A percentile compares a stretch with the other conserved stretches of the same genome.
phyloP scores from a whole-genome alignment of 495 filamentous ascomycete species.

The Parathielavia appendiculata region DNA sequence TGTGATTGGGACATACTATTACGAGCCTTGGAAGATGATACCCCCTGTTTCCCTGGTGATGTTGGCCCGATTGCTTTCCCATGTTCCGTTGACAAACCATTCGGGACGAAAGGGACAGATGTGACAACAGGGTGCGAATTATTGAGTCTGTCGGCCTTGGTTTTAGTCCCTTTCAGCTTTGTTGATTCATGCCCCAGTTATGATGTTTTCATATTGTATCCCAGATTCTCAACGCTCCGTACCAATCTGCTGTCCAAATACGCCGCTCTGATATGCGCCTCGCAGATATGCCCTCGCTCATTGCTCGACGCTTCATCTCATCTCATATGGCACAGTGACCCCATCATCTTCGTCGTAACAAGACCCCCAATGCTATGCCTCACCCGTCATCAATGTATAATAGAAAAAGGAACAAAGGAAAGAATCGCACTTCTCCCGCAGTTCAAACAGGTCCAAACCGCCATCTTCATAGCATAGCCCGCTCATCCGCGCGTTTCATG shows the following conservation, averaged over 20 bases:
- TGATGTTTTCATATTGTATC: neutral
- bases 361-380: too few species aligned
- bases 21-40: constrained; percentile 10
- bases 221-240: neutral
- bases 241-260: neutral
- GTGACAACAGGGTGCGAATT: too few species aligned
- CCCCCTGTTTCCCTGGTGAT: neutral
- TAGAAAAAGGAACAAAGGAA: too few species aligned
- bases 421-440: too few species aligned
- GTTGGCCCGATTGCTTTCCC: too few species aligned
- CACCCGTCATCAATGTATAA: too few species aligned
- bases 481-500: constrained; percentile 14
- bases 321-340: neutral
- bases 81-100: too few species aligned
- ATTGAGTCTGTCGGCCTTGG: too few species aligned
- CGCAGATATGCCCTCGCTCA: neutral
- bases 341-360: neutral
- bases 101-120: too few species aligned
- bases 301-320: neutral
- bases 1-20: constrained; percentile 21
- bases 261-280: neutral
- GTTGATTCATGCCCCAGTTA: neutral
- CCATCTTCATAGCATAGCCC: neutral
- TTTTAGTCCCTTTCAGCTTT: too few species aligned
- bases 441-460: too few species aligned